phyloP scores from a whole-genome alignment of 495 filamentous ascomycete genomes.

The Talaromyces liani region DNA sequence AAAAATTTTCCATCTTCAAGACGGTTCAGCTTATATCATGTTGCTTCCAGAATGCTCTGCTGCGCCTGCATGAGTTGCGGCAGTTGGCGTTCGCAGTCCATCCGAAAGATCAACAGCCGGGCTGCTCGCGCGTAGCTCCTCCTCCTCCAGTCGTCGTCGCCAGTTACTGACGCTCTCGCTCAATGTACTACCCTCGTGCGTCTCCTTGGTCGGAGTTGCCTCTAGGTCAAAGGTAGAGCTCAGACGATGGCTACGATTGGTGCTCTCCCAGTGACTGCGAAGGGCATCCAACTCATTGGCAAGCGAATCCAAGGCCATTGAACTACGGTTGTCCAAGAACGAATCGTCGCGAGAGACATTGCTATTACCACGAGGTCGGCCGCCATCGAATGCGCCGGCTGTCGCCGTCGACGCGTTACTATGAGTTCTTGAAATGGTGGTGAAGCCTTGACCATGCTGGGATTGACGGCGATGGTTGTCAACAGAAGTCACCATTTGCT shows the following conservation, averaged over 20 bases:
- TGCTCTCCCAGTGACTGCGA: constrained; percentile 87
- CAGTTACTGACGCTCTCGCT: constrained; percentile 67
- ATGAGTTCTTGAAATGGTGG: constrained; percentile 35
- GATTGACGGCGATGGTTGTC: constrained; percentile 88
- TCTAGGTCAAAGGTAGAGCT: constrained; percentile 86
- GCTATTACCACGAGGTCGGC: constrained; percentile 34
- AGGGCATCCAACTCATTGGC: constrained; percentile 86
- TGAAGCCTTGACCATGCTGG: constrained; percentile 37
- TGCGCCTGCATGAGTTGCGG: background rate
- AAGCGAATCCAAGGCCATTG: constrained; percentile 80
- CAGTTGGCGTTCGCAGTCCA: background rate
- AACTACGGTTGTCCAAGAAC: constrained; percentile 63
- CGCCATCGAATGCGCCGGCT: constrained; percentile 17
- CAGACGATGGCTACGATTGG: constrained; percentile 82
- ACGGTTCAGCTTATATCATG: constrained; percentile 24
- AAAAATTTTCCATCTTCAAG: background rate
- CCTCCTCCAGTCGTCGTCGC: constrained; percentile 64
- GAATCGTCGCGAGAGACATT: constrained; percentile 50
- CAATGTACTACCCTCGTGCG: constrained; percentile 40
- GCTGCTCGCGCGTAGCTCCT: constrained; percentile 34
- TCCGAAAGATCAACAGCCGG: constrained; percentile 11
- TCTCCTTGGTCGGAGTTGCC: constrained; percentile 48
- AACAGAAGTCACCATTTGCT: constrained; percentile 88
- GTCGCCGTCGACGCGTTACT: constrained; percentile 41
- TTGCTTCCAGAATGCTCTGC: constrained; percentile 16